phyloP scores from a whole-genome alignment of 208 protist species.

The Acanthamoeba triangularis region DNA sequence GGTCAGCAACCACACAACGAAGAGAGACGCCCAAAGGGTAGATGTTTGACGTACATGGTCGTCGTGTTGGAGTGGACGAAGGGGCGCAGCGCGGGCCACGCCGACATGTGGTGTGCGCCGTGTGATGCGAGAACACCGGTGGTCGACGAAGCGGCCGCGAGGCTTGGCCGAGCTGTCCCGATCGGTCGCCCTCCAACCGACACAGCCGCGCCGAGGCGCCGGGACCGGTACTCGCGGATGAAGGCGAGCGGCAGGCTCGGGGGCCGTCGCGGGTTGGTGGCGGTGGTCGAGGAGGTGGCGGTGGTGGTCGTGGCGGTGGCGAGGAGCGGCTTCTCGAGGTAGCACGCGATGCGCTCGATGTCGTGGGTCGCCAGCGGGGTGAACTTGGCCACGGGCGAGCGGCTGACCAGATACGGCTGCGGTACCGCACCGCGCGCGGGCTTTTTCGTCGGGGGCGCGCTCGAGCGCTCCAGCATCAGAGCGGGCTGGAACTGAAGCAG shows the following conservation, averaged over 20 bases:
- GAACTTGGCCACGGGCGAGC: background rate
- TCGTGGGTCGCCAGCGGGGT: background rate
- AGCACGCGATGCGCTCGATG: constrained; percentile 36
- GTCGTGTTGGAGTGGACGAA: no score
- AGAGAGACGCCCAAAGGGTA: no score
- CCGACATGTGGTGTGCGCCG: no score
- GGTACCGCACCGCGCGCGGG: background rate
- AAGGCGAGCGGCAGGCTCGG: background rate
- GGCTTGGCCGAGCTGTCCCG: background rate
- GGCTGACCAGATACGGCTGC: background rate
- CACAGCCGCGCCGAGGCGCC: background rate
- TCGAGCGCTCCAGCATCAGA: background rate
- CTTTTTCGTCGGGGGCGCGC: background rate
- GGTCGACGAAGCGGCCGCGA: no score
- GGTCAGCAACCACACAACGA: no score
- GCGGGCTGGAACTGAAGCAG: constrained; percentile 23
- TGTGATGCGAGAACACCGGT: no score
- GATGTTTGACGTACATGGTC: no score
- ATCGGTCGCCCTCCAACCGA: background rate
- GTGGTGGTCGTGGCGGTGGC: background rate
- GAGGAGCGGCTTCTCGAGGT: constrained; percentile 1
- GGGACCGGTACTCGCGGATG: background rate
- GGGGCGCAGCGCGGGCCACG: no score
- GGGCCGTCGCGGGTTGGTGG: background rate
- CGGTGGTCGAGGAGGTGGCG: background rate